Base-by-base conservation (phyloP, 2,329 filamentous ascomycete species). In the Fusarium sp. region DNA sequence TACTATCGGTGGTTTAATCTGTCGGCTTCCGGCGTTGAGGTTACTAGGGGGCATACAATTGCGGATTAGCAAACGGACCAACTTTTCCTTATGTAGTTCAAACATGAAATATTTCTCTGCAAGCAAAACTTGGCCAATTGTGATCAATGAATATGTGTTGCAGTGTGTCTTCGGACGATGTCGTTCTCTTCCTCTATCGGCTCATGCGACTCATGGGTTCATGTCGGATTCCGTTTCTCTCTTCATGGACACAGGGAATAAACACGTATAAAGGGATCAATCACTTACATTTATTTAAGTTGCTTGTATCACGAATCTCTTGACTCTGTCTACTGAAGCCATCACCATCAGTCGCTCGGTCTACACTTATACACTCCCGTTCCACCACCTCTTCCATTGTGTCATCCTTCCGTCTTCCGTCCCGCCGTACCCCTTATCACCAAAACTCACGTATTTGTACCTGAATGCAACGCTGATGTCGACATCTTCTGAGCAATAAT, bases 221-320 rank as follows among this genome's bases (percentile, higher is more conserved):
- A 38, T 72, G 68, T 75, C 78, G 74, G 71, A 73, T 74, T 75
- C 66, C 66, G 70, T 77, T 77, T 78, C 67, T 76, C 68, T 80
- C 77, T 79, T 77, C 74, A 77, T 57, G 6, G 59, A 66, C 58
- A 50, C 14, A 22, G 14, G 13, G 14, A 6, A 11, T 9, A 25
- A 45, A 4, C 8, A 25, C 2, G 8, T 9, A 20, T 7, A 18
- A 31, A 4, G 14, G 36, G 14, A 22, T 56, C 9, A 13, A 31
- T 22, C 18, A 54, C 65, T 66, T 59, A 62, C 58, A 57, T 22
- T 22, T 42, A 50, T 57, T 5, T 4, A 6, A 9, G 40, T 31
- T 36, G 38, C 13, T 57, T 33, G 13, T 35, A 38, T 50, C 18
- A 10, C 1, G 27, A 14, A 2, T 65, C 33, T 27, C 8, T n/a